Base-by-base conservation (phyloP, 2,329 filamentous ascomycete genomes). In the Fusarium subtropicale region DNA sequence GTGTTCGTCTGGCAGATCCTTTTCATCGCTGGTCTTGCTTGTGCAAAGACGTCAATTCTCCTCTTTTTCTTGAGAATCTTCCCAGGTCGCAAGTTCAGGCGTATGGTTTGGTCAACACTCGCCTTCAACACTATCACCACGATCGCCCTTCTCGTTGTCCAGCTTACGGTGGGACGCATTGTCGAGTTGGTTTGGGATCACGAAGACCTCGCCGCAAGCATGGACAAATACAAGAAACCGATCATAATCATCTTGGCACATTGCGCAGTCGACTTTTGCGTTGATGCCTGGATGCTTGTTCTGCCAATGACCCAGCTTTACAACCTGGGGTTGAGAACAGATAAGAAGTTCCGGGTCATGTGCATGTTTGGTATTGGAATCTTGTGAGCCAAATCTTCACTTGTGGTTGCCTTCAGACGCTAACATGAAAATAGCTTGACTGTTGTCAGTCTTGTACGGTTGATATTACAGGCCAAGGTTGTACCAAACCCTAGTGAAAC, bases 231-330 rank as follows among this genome's bases (percentile, higher is more conserved):
- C 13, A 11, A 13, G 0, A 13, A n/a, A 0, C 2, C 5, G 4
- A 0, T 51, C 12, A 58, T 16, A 6, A 15, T 67, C 5, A 15
- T 15, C 0, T 2, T 67, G 11, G 22, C 26, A 1, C 52, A 63
- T 1, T 52, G 46, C 4, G 13, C n/a, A 0, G 24, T 67, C 1
- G 67, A 59, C 3, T 11, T 67, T n/a, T 38, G 15, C 1, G 13
- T 67, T 5, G 64, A 67, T 1, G 11, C 47, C 0, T 67, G 64
- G 64, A 67, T 67, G 64, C 64, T 67, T 2, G 28, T 67, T 2
- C 20, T 67, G 1, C 64, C 64, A 1, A 50, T 67, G 64, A 67
- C 64, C 0, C 64, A 67, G 11, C 16, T 67, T 0, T 58, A 58
- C 3, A 53, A 67, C 1, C 20, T 67, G 0, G 58, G 58, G 1